These are phyloP conservation scores for Dioszegia aurantiaca DNA, from an alignment of 768 basidiomycete genomes.

Conservation along the genomic window DNA sequence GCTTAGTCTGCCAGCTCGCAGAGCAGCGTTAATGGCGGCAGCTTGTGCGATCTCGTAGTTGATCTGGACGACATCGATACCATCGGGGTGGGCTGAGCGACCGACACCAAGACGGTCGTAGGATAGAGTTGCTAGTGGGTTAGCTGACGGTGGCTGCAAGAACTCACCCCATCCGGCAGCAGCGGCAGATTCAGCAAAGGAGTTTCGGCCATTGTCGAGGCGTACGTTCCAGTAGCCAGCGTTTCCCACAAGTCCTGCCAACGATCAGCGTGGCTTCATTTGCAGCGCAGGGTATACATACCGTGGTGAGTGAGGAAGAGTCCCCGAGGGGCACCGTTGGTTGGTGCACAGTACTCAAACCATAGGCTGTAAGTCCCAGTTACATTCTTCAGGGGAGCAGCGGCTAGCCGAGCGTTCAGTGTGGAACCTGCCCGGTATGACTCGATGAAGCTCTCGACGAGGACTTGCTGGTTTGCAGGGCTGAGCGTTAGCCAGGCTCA, in stretches of 20 bases:
- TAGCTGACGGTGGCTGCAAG: too few species aligned
- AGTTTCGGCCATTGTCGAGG: slow-evolving; percentile 27
- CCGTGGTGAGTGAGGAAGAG: slow-evolving; percentile 33
- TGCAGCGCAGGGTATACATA: neutral
- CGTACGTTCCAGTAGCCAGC: slow-evolving; percentile 38
- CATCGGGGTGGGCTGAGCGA: slow-evolving; percentile 36
- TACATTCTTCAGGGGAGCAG: slow-evolving; percentile 20
- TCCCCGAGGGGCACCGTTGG: slow-evolving; percentile 20
- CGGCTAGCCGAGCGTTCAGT: slow-evolving; percentile 18
- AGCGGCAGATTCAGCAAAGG: slow-evolving; percentile 35
- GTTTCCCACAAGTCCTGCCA: slow-evolving; percentile 22
- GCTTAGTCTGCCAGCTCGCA: slow-evolving; percentile 25
- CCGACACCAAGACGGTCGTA: slow-evolving; percentile 43
- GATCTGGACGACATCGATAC: slow-evolving; percentile 35
- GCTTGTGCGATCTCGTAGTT: slow-evolving; percentile 38
- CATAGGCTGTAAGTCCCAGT: slow-evolving; percentile 29
- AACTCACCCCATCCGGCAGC: slow-evolving; percentile 28
- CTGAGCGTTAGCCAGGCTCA: slow-evolving; percentile 10
- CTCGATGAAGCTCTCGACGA: slow-evolving; percentile 19
- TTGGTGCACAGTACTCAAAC: slow-evolving; percentile 39
- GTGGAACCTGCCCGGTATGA: slow-evolving; percentile 15
- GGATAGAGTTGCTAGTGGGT: slow-evolving; percentile 37
- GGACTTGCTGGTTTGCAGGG: slow-evolving; percentile 30
- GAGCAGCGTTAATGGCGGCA: slow-evolving; percentile 21
- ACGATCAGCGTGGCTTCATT: neutral